Percentiles rank a stretch among this genome's conserved stretches.
phyloP scores from a whole-genome alignment of 2,329 filamentous ascomycete genomes.

The Exophiala dermatitidis region DNA sequence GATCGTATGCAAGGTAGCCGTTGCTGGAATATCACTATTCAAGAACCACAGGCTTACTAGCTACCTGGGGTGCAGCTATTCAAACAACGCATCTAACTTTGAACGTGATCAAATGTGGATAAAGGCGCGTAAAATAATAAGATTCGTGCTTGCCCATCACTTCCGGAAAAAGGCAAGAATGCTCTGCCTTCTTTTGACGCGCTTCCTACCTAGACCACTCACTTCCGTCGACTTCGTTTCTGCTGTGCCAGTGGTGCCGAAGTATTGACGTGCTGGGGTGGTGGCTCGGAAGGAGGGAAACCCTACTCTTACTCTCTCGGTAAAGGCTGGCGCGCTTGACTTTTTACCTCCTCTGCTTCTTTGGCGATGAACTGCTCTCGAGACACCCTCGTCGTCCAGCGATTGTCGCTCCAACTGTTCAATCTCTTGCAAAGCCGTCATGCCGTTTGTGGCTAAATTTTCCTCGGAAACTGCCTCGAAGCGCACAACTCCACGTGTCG shows the following conservation, averaged over 20 bases:
- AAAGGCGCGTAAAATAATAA: neutral
- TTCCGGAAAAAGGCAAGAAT: constrained; percentile 27
- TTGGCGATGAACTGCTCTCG: constrained; percentile 36
- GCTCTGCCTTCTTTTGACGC: constrained; percentile 25
- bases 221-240: constrained; percentile 17
- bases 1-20: constrained; percentile 1
- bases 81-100: neutral
- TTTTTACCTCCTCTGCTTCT: constrained; percentile 28
- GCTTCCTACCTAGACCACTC: constrained; percentile 16
- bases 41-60: neutral
- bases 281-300: constrained; percentile 17
- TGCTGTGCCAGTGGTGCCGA: constrained; percentile 5
- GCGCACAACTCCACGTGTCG: constrained; percentile 63
- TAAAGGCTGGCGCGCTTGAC: constrained; percentile 13
- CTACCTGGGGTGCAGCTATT: neutral
- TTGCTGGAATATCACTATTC: constrained; percentile 3
- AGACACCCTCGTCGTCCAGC: constrained; percentile 36
- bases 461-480: constrained; percentile 66
- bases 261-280: constrained; percentile 20
- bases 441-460: constrained; percentile 63
- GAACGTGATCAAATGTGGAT: neutral
- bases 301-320: constrained; percentile 12
- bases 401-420: constrained; percentile 49
- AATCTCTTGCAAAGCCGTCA: constrained; percentile 61
- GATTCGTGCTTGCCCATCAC: constrained; percentile 4